phyloP scores from a whole-genome alignment of 2,329 filamentous ascomycete species.

The Amphichorda felina region DNA sequence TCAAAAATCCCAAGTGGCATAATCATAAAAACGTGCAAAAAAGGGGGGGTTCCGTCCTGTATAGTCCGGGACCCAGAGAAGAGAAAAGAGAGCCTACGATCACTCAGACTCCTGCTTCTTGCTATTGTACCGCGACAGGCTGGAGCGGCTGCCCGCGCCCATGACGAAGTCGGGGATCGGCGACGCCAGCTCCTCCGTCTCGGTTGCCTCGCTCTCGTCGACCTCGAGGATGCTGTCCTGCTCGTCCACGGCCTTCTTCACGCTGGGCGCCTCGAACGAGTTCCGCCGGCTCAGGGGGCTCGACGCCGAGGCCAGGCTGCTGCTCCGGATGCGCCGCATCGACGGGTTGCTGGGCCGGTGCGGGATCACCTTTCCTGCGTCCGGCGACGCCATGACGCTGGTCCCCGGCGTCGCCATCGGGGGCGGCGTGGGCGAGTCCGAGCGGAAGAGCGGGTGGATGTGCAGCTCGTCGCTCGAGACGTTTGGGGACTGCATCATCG shows the following conservation, averaged over 20 bases:
- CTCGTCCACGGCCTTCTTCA: conserved; percentile 9
- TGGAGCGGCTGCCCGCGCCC: conserved; percentile 36
- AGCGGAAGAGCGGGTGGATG: conserved; percentile 69
- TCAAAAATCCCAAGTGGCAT: no score
- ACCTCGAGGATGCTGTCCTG: conserved; percentile 10
- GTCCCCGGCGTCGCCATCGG: conserved; percentile 58
- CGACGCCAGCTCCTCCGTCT: conserved; percentile 38
- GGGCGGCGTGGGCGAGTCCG: conserved; percentile 52
- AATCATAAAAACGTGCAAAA: not conserved
- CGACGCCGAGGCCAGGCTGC: conserved; percentile 34
- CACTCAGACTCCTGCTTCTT: conserved; percentile 14
- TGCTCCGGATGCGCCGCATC: conserved; percentile 41
- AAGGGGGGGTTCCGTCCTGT: not conserved
- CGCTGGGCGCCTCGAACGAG: conserved; percentile 34
- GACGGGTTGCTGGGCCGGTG: conserved; percentile 38
- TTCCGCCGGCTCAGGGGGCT: conserved; percentile 35
- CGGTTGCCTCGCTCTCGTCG: conserved; percentile 13
- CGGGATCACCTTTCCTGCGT: conserved; percentile 52
- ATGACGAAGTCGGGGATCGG: conserved; percentile 52
- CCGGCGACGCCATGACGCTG: conserved; percentile 57
- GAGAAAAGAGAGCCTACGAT: no score
- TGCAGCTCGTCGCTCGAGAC: conserved; percentile 42
- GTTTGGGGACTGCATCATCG: conserved; percentile 7
- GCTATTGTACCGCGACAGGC: conserved; percentile 32
- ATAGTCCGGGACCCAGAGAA: no score